phyloP scores from a whole-genome alignment of 371 early-diverging fungal species.

The Rhizopus sp. region DNA sequence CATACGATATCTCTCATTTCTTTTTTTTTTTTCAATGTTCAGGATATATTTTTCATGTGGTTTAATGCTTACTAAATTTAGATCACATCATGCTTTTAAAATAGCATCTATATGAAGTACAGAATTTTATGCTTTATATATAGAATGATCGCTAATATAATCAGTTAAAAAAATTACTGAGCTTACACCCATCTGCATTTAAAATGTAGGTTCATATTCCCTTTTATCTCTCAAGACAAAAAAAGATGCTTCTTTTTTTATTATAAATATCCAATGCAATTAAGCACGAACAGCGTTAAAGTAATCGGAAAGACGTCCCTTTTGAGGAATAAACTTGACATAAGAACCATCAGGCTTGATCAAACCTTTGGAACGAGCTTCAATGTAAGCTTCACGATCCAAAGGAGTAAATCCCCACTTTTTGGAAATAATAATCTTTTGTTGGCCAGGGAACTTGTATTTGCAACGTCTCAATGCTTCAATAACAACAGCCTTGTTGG shows the following conservation, averaged over 20 bases:
- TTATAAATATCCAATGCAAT: neutral
- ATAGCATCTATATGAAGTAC: no score
- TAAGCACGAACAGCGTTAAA: constrained; percentile 25
- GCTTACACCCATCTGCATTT: no score
- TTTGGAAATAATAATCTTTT: constrained; percentile 98
- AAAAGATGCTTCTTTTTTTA: neutral
- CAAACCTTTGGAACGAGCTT: constrained; percentile 74
- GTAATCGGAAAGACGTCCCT: constrained; percentile 83
- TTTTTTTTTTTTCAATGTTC: no score
- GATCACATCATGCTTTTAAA: no score
- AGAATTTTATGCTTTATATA: no score
- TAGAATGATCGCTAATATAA: no score
- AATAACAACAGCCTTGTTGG: constrained; percentile 92
- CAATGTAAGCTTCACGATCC: constrained; percentile 90
- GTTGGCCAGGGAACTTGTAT: constrained; percentile 99
- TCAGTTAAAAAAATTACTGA: no score
- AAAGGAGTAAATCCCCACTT: constrained; percentile 99
- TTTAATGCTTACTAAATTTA: no score
- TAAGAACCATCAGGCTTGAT: constrained; percentile 96
- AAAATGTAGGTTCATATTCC: no score
- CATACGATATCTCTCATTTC: no score
- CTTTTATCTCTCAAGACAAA: no score
- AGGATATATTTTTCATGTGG: no score
- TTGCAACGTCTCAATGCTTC: constrained; percentile 97
- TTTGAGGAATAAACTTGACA: constrained; percentile 94